Conservation (phyloP, 306 rosid species). For the Parietaria judaica region DNA sequence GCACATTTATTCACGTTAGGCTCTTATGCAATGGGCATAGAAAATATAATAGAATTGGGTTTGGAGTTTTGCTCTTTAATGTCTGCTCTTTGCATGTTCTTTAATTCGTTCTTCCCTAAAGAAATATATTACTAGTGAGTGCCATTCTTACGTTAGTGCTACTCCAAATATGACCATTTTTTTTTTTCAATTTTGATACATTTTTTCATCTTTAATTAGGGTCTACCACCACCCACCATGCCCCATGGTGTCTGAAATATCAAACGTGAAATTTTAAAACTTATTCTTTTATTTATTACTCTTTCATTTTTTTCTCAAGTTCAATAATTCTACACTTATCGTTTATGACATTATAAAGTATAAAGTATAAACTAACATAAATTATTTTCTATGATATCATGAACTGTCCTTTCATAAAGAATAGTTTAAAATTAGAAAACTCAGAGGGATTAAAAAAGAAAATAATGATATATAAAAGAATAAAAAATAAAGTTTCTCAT, state of each 20-base stretch:
- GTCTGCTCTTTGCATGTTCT: not conserved
- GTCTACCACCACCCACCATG: constrained; percentile 12
- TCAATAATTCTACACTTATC: too few relatives aligned
- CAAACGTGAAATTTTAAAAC: too few relatives aligned
- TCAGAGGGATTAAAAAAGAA: too few relatives aligned
- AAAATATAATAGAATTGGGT: not conserved
- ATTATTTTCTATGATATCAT: too few relatives aligned
- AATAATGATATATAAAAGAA: too few relatives aligned
- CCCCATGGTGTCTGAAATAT: not conserved
- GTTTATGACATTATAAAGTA: too few relatives aligned
- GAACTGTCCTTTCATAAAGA: too few relatives aligned
- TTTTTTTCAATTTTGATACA: not conserved
- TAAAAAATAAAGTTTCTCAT: too few relatives aligned
- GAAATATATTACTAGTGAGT: not conserved
- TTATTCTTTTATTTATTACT: too few relatives aligned
- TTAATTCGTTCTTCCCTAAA: not conserved
- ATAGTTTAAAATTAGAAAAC: too few relatives aligned
- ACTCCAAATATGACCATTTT: constrained; percentile 8
- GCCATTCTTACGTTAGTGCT: constrained; percentile 1
- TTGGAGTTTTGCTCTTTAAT: not conserved
- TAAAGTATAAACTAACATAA: too few relatives aligned
- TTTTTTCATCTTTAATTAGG: not conserved
- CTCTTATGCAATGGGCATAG: not conserved
- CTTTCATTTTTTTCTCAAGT: too few relatives aligned
- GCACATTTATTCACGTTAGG: constrained; percentile 2